Base-by-base conservation (phyloP, 116 monocot genomes). In the Iris pallida region DNA sequence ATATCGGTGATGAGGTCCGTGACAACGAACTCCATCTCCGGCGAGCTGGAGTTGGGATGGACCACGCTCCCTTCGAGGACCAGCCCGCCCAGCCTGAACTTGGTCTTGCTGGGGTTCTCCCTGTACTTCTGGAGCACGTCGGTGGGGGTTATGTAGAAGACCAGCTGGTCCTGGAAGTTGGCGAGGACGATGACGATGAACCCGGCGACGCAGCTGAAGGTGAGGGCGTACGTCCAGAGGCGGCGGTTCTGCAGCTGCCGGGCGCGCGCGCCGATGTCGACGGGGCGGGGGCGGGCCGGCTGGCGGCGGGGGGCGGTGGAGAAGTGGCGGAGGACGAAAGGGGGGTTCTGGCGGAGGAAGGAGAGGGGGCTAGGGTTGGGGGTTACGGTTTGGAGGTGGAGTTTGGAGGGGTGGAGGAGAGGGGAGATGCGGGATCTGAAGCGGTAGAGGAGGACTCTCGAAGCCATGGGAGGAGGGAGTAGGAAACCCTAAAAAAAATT, bases 1-100 rank as follows among this genome's bases (percentile, higher is more conserved):
- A 97, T 89, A 48, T 97, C 96, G 5, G 96, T 96, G 45, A 87
- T 61, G n/a, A 96, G 89, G 57, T 96, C 96, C 45, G 96, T 97
- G 63, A 97, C 78, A 48, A 97, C 96, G 79, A 97, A 97, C 89
- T 97, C 96, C 65, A 97, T 87, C 83, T 85, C 87, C 0, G 92
- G 76, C 8, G 89, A 85, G 15, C 69, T 57, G 16, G 73, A 6
- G 53, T 53, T 49, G 42, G 95, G 86, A 64, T 97, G 72, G 30
- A 59, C 61, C 20, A 97, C 85, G 73, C 89, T 89, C 68, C 96
- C 96, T 57, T 97, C 96, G 55, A 97, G 77, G n/a, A 97, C 96
- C 65, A 97, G 85, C 0, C 96, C 96, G 2, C 92, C 96, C 62
- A 97, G 85, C 20, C 97, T 80, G 79, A 92, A 92, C 8, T 83